phyloP scores from a whole-genome alignment of 2,329 filamentous ascomycete species.

The Emergomyces orientalis region DNA sequence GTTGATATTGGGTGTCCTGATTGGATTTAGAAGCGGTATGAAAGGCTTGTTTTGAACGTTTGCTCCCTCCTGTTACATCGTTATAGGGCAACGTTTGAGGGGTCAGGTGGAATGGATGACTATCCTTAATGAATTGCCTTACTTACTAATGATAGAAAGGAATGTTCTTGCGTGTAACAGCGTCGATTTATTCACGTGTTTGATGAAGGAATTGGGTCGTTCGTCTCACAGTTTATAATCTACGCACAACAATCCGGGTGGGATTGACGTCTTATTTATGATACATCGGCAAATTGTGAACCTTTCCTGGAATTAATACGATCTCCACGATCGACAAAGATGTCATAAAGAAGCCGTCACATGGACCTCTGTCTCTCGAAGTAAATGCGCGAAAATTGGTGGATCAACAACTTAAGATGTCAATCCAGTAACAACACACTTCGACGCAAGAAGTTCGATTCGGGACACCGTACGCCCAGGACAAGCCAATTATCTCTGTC shows the following conservation, averaged over 20 bases:
- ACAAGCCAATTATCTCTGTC: background rate
- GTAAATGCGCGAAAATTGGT: background rate
- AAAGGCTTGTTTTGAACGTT: background rate
- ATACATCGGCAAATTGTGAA: background rate
- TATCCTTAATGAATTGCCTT: background rate
- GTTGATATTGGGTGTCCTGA: background rate
- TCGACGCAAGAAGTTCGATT: background rate
- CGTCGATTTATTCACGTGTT: background rate
- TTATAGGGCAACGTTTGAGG: background rate
- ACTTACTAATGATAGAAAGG: background rate
- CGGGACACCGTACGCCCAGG: background rate
- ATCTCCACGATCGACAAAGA: slow-evolving; percentile 6
- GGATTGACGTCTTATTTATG: background rate
- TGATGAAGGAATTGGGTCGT: background rate
- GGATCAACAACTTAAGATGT: background rate
- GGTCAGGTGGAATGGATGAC: background rate
- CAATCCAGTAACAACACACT: background rate
- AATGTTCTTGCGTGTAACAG: background rate
- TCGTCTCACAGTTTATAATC: background rate
- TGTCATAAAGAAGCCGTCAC: slow-evolving; percentile 8
- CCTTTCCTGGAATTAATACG: slow-evolving; percentile 1
- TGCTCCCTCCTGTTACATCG: background rate
- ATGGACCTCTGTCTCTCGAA: background rate
- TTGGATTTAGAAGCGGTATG: background rate
- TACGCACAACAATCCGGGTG: background rate